These are phyloP conservation scores for Alloteropsis angusta DNA, from an alignment of 202 grass and related monocot genomes.

Conservation along the genomic window DNA sequence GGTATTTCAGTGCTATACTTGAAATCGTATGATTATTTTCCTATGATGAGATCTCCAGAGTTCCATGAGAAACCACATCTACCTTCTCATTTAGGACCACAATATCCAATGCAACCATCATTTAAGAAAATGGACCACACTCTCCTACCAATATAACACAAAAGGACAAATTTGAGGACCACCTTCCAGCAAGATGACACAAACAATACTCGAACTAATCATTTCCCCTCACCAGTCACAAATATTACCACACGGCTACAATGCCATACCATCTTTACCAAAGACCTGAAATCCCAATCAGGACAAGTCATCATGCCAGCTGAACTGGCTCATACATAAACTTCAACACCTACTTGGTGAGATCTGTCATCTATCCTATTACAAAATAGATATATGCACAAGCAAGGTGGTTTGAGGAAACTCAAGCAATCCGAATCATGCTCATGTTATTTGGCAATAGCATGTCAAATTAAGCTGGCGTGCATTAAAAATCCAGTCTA, in stretches of 20 bases:
- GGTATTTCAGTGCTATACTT: background rate
- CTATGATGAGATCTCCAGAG: background rate
- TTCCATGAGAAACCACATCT: background rate
- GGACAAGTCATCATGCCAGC: background rate
- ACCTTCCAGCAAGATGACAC: background rate
- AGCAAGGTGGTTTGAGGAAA: background rate
- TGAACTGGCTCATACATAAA: background rate
- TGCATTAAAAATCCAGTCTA: background rate
- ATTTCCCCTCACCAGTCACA: background rate
- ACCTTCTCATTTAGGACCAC: conserved; percentile 14
- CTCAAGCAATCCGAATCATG: background rate
- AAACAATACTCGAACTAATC: background rate
- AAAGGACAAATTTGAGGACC: conserved; percentile 11
- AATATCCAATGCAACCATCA: conserved; percentile 19
- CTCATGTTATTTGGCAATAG: background rate
- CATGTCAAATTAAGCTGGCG: background rate
- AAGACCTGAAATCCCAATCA: conserved; percentile 1
- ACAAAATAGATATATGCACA: background rate
- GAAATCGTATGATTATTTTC: background rate
- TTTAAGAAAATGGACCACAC: conserved; percentile 23
- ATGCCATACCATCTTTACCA: background rate
- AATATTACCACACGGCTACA: background rate
- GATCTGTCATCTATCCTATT: background rate
- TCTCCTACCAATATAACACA: conserved; percentile 22
- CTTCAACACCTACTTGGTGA: background rate